Percentiles rank a stretch among this genome's conserved stretches.
Evolutionary conservation across 2,329 filamentous ascomycete species (phyloP).

Genomic region (Coniochaeta ligniaria): DNA sequence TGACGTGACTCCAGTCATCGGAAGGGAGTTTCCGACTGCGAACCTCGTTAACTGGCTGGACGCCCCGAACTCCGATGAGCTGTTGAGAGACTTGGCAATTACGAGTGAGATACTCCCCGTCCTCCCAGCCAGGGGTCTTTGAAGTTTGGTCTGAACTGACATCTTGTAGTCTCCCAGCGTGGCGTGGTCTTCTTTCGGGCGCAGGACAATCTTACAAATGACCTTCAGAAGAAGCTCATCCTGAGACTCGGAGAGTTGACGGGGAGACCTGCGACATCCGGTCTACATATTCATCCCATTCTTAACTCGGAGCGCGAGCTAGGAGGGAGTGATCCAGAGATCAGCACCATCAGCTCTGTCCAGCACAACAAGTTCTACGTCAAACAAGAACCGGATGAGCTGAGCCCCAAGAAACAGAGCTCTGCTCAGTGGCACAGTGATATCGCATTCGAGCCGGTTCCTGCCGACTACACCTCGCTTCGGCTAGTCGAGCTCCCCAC

Average conservation of each 20-base stretch:
- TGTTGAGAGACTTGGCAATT: constrained; percentile 60
- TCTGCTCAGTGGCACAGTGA: constrained; percentile 43
- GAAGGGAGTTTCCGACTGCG: constrained; percentile 51
- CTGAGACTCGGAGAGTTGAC: constrained; percentile 51
- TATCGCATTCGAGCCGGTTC: constrained; percentile 45
- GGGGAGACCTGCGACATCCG: constrained; percentile 50
- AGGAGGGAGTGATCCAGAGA: constrained; percentile 43
- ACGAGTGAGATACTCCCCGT: constrained; percentile 39
- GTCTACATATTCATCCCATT: constrained; percentile 54
- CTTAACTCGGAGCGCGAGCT: constrained; percentile 46
- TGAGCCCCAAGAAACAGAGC: constrained; percentile 24
- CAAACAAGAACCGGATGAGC: constrained; percentile 10
- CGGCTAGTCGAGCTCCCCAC: constrained; percentile 39
- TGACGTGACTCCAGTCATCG: constrained; percentile 55
- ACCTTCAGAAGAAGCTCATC: constrained; percentile 53
- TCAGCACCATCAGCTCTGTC: constrained; percentile 52
- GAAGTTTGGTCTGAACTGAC: not conserved
- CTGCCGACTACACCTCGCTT: constrained; percentile 46
- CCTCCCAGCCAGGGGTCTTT: not conserved
- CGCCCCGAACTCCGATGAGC: constrained; percentile 53
- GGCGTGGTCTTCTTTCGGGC: constrained; percentile 59
- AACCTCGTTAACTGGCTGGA: constrained; percentile 55
- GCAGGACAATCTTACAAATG: constrained; percentile 49
- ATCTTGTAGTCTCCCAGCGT: constrained; percentile 45
- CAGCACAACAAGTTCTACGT: constrained; percentile 33